Conservation (phyloP, 2,329 filamentous ascomycete species). For the Metarhizium rileyi region DNA sequence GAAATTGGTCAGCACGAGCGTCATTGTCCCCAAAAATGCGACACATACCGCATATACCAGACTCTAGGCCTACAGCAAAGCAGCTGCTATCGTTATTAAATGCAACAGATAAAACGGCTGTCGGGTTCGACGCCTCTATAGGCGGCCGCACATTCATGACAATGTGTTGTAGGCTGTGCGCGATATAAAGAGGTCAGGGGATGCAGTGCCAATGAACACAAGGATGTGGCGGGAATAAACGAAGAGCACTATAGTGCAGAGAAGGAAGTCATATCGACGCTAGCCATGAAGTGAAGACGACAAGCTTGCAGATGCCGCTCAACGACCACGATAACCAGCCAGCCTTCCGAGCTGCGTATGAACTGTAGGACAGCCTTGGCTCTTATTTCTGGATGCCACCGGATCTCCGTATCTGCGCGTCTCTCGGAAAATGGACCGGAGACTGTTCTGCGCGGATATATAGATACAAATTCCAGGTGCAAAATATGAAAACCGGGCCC, state of each 20-base stretch:
- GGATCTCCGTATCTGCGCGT: not conserved
- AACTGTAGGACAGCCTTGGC: not conserved
- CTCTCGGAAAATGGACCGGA: not conserved
- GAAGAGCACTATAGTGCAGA: not conserved
- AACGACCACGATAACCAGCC: not conserved
- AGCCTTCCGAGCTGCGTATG: not conserved
- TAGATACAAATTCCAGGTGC: not conserved
- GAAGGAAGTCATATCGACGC: not conserved
- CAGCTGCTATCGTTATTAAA: slow-evolving; percentile 81
- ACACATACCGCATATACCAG: slow-evolving; percentile 69
- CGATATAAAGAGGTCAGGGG: not conserved
- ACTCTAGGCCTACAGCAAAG: slow-evolving; percentile 79
- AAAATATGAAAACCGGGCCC: not conserved
- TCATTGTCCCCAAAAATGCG: not conserved
- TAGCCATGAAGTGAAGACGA: not conserved
- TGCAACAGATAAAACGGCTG: slow-evolving; percentile 68
- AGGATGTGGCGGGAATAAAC: not conserved
- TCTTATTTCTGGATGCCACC: not conserved
- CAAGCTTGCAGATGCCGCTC: not conserved
- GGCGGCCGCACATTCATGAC: slow-evolving; percentile 82
- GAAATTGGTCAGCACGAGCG: not conserved
- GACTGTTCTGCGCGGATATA: not conserved
- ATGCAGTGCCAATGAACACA: not conserved
- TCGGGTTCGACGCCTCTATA: slow-evolving; percentile 67
- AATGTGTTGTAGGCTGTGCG: slow-evolving; percentile 13